A percentile compares a stretch with the other conserved stretches of the same genome.
Evolutionary conservation across 2,329 filamentous ascomycete species (phyloP).

Genomic region (Proliferodiscus dingleyae): DNA sequence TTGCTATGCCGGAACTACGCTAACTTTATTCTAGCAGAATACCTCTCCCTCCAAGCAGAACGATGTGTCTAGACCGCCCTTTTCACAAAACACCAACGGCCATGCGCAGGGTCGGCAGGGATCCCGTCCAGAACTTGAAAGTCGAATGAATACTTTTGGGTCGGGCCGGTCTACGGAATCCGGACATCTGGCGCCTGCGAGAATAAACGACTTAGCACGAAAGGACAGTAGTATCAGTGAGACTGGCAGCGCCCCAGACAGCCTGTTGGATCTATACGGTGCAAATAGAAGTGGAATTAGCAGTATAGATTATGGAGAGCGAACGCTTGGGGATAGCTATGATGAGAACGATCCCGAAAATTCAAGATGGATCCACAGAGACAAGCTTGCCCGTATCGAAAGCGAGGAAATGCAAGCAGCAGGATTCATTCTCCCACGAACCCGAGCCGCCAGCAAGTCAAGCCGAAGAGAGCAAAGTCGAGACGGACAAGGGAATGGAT

Average conservation of each 20-base stretch:
- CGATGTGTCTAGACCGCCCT: slow-evolving; percentile 15
- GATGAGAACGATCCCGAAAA: slow-evolving; percentile 46
- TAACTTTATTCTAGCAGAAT: slow-evolving; percentile 10
- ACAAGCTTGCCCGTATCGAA: slow-evolving; percentile 79
- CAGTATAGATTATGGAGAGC: slow-evolving; percentile 26
- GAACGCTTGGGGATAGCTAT: slow-evolving; percentile 18
- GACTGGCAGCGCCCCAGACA: slow-evolving; percentile 40
- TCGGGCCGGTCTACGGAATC: slow-evolving; percentile 18
- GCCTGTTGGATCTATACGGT: slow-evolving; percentile 40
- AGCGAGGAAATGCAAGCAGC: slow-evolving; percentile 75
- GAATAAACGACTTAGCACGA: slow-evolving; percentile 34
- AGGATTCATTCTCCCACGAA: slow-evolving; percentile 58
- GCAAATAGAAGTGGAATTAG: slow-evolving; percentile 22
- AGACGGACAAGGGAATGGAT: slow-evolving; percentile 27
- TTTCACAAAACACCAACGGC: slow-evolving; percentile 22
- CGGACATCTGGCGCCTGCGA: slow-evolving; percentile 32
- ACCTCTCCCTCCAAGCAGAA: slow-evolving; percentile 16
- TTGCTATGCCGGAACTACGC: neutral
- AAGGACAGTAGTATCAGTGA: slow-evolving; percentile 40
- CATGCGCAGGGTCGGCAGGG: slow-evolving; percentile 14
- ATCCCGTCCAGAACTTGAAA: slow-evolving; percentile 24
- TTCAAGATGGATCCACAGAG: slow-evolving; percentile 80
- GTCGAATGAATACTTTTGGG: slow-evolving; percentile 15
- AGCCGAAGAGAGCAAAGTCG: slow-evolving; percentile 36
- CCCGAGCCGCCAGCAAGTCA: slow-evolving; percentile 48